Evolutionary conservation across 768 basidiomycete genomes (phyloP), one percentile per base, ranked within the genome.

Genomic region (Hygrocybe coccinea): DNA sequence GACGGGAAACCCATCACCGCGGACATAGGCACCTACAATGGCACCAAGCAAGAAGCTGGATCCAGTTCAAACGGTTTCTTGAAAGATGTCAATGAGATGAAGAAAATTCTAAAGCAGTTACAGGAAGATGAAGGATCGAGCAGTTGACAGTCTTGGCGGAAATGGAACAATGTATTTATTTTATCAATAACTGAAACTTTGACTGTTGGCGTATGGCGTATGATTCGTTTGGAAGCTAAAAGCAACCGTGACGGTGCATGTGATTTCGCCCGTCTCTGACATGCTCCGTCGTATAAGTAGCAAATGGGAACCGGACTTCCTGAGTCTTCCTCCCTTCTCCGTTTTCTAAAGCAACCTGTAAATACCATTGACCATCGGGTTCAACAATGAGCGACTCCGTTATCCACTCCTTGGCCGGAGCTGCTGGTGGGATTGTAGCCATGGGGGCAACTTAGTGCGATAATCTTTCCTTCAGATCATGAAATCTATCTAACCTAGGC

Each of bases 371-470:
- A n/a, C 50, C 50, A 24, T 49, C 50, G 21, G 17, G 48, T 47
- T 44, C 25, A n/a, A 25, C 36, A 22, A 83, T 85, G 81, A 81
- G 78, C 57, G 91, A 97, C 70, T 91, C 91, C 47, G 71, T 84
- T 12, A 87, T 97, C 25, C 93, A 97, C 62, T 82, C 95, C 36
- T 64, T 89, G 11, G 90, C 95, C 15, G 97, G 97, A 11, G 92
- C 93, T 15, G 82, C 86, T 1, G 95, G 92, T 47, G 95, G 95
- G 22, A 87, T 95, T 63, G 69, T 79, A 19, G 92, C 95, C 21
- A 97, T 98, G 94, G 80, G 82, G n/a, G 84, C 78, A 35, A 93
- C 89, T 52, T 91, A 91, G 93, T 88, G 60, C 70, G 86, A 15
- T 21, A 10, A 17, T 45, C n/a, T 17, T 22, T 52, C 39, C 12